Base-by-base conservation (phyloP, 2,329 filamentous ascomycete genomes). In the Penicillium sp. region DNA sequence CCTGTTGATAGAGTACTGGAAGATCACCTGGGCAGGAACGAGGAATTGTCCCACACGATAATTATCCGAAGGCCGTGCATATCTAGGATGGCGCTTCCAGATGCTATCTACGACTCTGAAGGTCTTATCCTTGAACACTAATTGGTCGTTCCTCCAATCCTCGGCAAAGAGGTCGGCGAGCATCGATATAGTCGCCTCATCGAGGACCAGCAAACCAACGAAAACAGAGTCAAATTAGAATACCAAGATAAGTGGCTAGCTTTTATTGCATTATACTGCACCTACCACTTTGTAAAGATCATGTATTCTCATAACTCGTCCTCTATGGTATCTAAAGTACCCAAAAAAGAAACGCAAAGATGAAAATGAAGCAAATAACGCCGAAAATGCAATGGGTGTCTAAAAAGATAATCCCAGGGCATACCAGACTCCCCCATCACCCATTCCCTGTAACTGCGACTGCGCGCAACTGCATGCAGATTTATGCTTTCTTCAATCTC, bases 401-500 rank as follows among this genome's bases (percentile, higher is more conserved):
- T 17, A 41, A 50, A 48, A 43, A 5, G 16, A 25, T 33, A 40
- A 56, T 19, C 28, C 49, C 30, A 41, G 25, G 30, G 33, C 28
- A 51, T 38, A 25, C 31, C 33, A 43, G 11, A 47, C 19, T 40
- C 30, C 28, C 36, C 40, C 16, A 28, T 26, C n/a, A 11, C 31
- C 31, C 33, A 38, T 8, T 31, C 9, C 12, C 33, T 26, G 33
- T 17, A n/a, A 30, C 16, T 4, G 33, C 22, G 16, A 30, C 22
- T 7, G 11, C 3, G 47, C 36, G 14, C 14, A 25, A 31, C 14
- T 9, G 37, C 17, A 55, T 42, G 61, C 54, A 36, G 55, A 30
- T 63, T 67, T 62, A 58, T 61, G 66, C 66, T 80, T 30, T 77
- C 80, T 63, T 88, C 81, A 53, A 58, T 22, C 92, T 81, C 78